These are phyloP conservation scores for Aegilops bicornis DNA, from an alignment of 176 grass and related monocot species.

Conservation along the genomic window DNA sequence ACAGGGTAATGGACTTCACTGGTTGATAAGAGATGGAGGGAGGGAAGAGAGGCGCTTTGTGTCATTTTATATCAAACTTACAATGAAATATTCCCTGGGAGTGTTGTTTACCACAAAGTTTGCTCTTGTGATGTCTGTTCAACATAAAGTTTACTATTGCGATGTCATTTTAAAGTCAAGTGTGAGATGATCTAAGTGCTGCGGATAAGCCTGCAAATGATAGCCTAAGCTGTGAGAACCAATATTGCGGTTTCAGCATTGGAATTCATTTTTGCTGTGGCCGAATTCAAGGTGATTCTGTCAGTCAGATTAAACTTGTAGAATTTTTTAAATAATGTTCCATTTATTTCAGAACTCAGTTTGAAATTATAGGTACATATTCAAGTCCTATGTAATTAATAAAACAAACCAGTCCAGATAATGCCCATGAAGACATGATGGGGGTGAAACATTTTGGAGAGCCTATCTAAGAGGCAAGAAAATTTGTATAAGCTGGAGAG, in stretches of 20 bases:
- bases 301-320: background rate
- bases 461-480: background rate
- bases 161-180: background rate
- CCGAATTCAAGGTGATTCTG: background rate
- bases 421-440: background rate
- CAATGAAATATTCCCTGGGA: no score
- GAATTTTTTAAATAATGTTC: background rate
- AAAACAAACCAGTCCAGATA: conserved; percentile 3
- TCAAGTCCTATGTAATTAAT: background rate
- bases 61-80: background rate
- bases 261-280: background rate
- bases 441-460: background rate
- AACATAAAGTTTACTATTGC: background rate
- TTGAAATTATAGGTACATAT: background rate
- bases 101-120: background rate
- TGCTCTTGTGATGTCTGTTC: background rate
- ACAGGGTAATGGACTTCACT: background rate
- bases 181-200: background rate
- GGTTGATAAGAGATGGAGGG: background rate
- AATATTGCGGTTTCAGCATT: background rate
- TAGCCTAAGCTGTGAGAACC: conserved; percentile 19
- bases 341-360: background rate
- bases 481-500: background rate
- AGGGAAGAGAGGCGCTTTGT: background rate
- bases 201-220: background rate